A percentile compares a stretch with the other conserved stretches of the same genome.
phyloP scores from a whole-genome alignment of 331 rosid species.

The Cydonia oblonga region DNA sequence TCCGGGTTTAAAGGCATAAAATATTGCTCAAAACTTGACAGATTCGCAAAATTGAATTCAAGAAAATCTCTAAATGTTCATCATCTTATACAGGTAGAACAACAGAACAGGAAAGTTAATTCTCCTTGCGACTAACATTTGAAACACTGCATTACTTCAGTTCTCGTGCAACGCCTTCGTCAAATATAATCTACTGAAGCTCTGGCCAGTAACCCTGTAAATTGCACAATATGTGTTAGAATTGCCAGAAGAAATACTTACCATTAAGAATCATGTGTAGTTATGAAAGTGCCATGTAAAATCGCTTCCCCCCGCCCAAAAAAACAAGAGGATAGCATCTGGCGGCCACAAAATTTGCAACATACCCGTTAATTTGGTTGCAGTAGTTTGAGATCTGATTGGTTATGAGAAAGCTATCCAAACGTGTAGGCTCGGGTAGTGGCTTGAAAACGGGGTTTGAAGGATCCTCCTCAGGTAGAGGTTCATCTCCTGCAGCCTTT shows the following conservation, averaged over 20 bases:
- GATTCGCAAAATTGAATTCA: background rate
- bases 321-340: background rate
- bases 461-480: constrained; percentile 92
- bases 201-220: constrained; percentile 91
- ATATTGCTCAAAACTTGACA: background rate
- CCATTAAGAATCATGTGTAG: no score
- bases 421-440: constrained; percentile 78
- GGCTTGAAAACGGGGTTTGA: constrained; percentile 75
- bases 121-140: background rate
- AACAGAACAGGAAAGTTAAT: background rate
- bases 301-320: no score
- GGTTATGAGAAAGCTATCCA: constrained; percentile 90
- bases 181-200: constrained; percentile 78
- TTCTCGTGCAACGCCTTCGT: constrained; percentile 80
- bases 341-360: background rate
- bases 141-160: constrained; percentile 12
- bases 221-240: background rate
- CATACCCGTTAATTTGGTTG: constrained; percentile 96
- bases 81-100: background rate
- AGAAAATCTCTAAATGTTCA: background rate
- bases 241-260: no score
- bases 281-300: no score
- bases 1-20: background rate
- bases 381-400: constrained; percentile 89
- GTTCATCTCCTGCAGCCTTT: constrained; percentile 74